A percentile compares a stretch with the other conserved stretches of the same genome.
Conservation (phyloP, 805 yeast species). For the Grigorovia humatica region DNA sequence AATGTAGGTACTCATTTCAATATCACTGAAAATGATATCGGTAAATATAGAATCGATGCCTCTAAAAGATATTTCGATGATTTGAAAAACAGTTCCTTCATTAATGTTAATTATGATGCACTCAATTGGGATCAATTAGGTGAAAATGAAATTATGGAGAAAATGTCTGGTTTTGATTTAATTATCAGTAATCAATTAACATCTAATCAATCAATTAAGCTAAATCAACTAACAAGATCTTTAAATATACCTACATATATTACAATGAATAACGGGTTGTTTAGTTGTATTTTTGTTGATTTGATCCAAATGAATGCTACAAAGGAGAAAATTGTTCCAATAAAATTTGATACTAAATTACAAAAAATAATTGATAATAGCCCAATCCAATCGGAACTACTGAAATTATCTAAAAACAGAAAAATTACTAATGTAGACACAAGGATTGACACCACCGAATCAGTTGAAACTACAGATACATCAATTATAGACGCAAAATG, state of each 20-base stretch:
- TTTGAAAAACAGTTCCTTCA: constrained; percentile 44
- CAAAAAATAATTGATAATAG: constrained; percentile 21
- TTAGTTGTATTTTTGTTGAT: constrained; percentile 75
- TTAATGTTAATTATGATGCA: neutral
- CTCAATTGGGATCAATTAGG: neutral
- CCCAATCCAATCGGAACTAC: neutral
- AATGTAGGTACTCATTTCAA: constrained; percentile 74
- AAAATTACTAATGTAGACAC: constrained; percentile 33
- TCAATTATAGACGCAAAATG: constrained; percentile 7
- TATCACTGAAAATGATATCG: constrained; percentile 45
- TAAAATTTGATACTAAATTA: constrained; percentile 23
- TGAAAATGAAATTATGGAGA: constrained; percentile 15
- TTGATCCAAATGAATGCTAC: constrained; percentile 51
- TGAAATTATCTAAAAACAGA: constrained; percentile 28
- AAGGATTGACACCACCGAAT: constrained; percentile 29
- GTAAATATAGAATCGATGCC: constrained; percentile 43
- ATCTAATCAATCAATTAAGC: constrained; percentile 29
- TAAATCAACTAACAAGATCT: constrained; percentile 50
- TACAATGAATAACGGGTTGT: constrained; percentile 66
- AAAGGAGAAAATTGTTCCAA: constrained; percentile 39
- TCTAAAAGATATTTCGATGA: constrained; percentile 50
- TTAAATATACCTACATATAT: constrained; percentile 56
- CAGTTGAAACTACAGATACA: constrained; percentile 15
- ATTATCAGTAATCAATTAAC: constrained; percentile 64
- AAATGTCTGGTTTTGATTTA: constrained; percentile 41